Conservation (phyloP, 139 green algal species). For the Ulvella scutata region DNA sequence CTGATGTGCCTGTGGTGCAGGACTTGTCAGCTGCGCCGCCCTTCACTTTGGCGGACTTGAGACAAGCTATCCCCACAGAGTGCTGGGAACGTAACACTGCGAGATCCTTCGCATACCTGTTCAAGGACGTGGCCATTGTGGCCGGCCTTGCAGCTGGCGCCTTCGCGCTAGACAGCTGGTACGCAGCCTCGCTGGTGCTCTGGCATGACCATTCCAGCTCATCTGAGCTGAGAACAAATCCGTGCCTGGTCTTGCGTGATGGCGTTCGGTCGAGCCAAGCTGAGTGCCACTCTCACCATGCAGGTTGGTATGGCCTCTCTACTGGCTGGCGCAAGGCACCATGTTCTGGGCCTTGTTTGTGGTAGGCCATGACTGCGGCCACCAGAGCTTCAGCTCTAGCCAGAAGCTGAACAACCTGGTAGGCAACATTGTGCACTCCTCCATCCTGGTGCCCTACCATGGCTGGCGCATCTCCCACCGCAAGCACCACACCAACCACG, state of each 20-base stretch:
- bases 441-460: slow-evolving; percentile 94
- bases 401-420: slow-evolving; percentile 82
- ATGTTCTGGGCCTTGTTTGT: slow-evolving; percentile 98
- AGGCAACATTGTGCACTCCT: slow-evolving; percentile 75
- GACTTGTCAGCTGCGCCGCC: slow-evolving; percentile 53
- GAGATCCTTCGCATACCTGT: slow-evolving; percentile 54
- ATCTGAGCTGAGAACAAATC: too few relatives aligned
- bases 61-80: slow-evolving; percentile 59
- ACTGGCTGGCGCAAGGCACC: slow-evolving; percentile 90
- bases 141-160: slow-evolving; percentile 54
- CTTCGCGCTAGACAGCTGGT: slow-evolving; percentile 42
- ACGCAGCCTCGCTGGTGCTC: too few relatives aligned
- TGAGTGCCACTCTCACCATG: too few relatives aligned
- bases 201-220: too few relatives aligned
- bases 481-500: slow-evolving; percentile 86
- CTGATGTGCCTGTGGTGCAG: neutral
- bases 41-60: slow-evolving; percentile 68
- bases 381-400: slow-evolving; percentile 85
- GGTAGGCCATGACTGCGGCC: slow-evolving; percentile 89
- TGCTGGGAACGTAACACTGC: slow-evolving; percentile 65
- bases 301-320: slow-evolving; percentile 75
- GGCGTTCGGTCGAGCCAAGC: too few relatives aligned
- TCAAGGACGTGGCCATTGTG: slow-evolving; percentile 70
- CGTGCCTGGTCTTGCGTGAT: too few relatives aligned
- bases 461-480: slow-evolving; percentile 86